Evolutionary conservation across 2,329 filamentous ascomycete species (phyloP), one percentile per base, ranked within the genome.

Genomic region (Xylariaceae sp.): DNA sequence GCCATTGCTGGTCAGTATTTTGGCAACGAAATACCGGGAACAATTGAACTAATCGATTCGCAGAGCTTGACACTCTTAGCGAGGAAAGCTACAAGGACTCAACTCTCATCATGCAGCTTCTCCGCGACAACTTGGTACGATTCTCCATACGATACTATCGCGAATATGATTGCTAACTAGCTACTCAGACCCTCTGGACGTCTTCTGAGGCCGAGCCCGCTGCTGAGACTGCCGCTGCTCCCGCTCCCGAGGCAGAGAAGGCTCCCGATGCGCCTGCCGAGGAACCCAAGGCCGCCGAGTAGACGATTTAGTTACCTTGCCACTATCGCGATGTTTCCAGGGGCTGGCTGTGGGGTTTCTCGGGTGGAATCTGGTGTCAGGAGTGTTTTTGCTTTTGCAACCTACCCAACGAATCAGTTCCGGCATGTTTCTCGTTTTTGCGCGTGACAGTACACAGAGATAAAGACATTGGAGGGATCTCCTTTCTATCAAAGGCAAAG

Each of bases 11-110:
- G 77, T 80, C 64, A 58, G 69, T 62, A n/a, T 42, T 10, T 12
- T 19, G 30, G 10, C 1, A 30, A 12, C 39, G 41, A 7, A 15
- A 10, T 11, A 22, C 30, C 11, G 14, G 39, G 17, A 45, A 47
- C 6, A 22, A 6, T 33, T 14, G 48, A 31, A 51, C 62, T 67
- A 53, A 71, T 2, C 27, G 12, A 44, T 51, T 44, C 49, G 49
- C 68, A 90, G 90, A 96, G 81, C 89, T 96, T 62, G 91, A 96
- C 74, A 96, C 91, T 62, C 80, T 96, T 62, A 95, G 89, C 72
- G 91, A 96, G 84, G 91, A 96, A 82, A 95, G 89, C 83, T 96
- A 96, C 88, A 95, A 95, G 85, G 91, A 96, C 80, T 95, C 90
- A 42, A 96, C 91, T 58, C 85, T 96, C 66, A 96, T 96, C 77